Conservation (phyloP, 345 rosid genomes). For the Moricandia moricandioides region DNA sequence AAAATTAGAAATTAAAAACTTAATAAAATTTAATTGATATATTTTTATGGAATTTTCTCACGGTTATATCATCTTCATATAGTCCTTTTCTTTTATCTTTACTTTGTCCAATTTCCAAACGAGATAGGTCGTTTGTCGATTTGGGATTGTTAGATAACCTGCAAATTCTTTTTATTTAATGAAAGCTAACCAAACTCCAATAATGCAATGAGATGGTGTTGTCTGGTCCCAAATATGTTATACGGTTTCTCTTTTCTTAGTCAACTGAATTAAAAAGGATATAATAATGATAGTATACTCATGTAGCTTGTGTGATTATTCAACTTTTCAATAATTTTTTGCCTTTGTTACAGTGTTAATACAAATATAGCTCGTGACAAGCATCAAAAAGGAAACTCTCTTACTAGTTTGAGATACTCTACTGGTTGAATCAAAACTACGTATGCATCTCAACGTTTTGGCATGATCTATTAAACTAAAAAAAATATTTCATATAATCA, state of each 20-base stretch:
- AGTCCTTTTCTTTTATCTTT: neutral
- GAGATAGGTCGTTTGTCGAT: slow-evolving; percentile 11
- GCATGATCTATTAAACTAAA: neutral
- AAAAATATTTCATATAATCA: neutral
- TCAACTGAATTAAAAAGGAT: slow-evolving; percentile 5
- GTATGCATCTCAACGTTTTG: neutral
- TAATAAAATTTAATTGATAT: too few relatives aligned
- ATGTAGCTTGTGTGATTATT: neutral
- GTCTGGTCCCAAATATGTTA: slow-evolving; percentile 9
- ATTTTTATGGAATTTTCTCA: too few relatives aligned
- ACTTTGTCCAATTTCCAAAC: slow-evolving; percentile 1
- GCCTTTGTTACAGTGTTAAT: neutral
- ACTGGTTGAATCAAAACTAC: neutral
- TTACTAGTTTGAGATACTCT: neutral
- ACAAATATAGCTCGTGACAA: slow-evolving; percentile 10
- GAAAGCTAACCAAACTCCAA: slow-evolving; percentile 30
- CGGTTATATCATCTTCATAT: slow-evolving; percentile 1
- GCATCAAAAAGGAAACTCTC: neutral
- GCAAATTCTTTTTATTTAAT: slow-evolving; percentile 2
- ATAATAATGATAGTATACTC: neutral
- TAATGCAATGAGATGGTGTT: slow-evolving; percentile 25
- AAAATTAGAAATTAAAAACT: too few relatives aligned
- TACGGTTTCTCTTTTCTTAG: slow-evolving; percentile 12
- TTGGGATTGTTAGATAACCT: slow-evolving; percentile 12
- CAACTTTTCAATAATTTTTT: neutral